Percentiles rank a stretch among this genome's conserved stretches.
These are phyloP conservation scores for Cornus suecica DNA, from an alignment of 148 eudicot species.

Conservation along the genomic window DNA sequence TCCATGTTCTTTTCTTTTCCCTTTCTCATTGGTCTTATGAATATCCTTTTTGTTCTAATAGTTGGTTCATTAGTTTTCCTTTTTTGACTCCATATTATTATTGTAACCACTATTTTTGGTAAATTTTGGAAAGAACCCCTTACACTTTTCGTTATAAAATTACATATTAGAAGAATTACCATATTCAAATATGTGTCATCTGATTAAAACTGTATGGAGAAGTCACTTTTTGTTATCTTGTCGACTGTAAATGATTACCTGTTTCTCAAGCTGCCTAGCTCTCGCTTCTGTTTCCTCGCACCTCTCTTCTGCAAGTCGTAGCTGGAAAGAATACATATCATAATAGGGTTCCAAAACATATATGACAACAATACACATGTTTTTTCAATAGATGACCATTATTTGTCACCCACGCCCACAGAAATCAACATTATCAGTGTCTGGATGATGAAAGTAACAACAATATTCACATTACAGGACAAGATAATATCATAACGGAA, in stretches of 20 bases:
- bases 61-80: no score
- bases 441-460: slow-evolving; percentile 6
- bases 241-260: slow-evolving; percentile 39
- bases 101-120: no score
- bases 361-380: neutral
- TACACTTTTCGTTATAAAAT: no score
- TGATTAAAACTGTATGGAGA: neutral
- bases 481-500: neutral
- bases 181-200: neutral
- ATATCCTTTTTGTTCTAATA: no score
- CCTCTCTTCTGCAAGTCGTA: slow-evolving; percentile 82
- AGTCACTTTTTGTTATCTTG: neutral
- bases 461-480: neutral
- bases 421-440: neutral
- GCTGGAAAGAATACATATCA: slow-evolving; percentile 50
- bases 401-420: neutral
- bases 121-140: no score
- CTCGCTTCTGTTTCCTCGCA: slow-evolving; percentile 86
- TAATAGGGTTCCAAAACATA: slow-evolving; percentile 13
- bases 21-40: no score
- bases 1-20: no score
- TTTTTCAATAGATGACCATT: neutral
- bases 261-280: slow-evolving; percentile 83
- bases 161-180: neutral
- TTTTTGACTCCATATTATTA: no score